Evolutionary conservation across 2,329 filamentous ascomycete genomes (phyloP), one percentile per base, ranked within the genome.

Genomic region (Zymoseptoria pseudotritici): DNA sequence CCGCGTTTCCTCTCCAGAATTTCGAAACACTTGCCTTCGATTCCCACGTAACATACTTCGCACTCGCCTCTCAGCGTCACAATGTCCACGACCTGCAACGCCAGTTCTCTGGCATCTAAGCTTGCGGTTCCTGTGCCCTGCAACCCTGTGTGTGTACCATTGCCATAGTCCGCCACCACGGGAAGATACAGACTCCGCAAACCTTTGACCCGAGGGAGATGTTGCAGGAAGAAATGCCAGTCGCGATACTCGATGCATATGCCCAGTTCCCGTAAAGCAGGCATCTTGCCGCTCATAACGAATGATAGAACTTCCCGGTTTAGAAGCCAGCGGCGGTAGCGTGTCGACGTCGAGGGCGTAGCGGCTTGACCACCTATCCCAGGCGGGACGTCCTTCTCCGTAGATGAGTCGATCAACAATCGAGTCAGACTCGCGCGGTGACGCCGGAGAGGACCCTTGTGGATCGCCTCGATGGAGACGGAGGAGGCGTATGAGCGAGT

Each of bases 181-280:
- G 87, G 83, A 53, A 92, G 82, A 69, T 91, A 87, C 3, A 91
- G 76, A 9, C 86, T 87, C 20, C 86, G 84, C 42, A 94, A 80
- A 58, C 88, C 84, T 0, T 86, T 82, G 56, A 92, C 80, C 56
- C 84, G 82, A 0, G 88, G 88, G 10, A 94, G 81, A 50, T 86
- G 80, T 71, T 90, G 88, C 8, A 94, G 81, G 76, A 94, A 90
- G 63, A 84, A 86, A 73, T 94, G 90, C 89, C 90, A 94, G 68
- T 92, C 87, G 65, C 83, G 85, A 72, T 88, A 90, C 63, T 90
- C 83, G 58, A 94, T 80, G 1, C 85, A 83, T 65, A 90, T 83
- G 9, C 87, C 86, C 24, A 94, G 76, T 73, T 94, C 89, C 58
- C 82, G 82, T 51, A 94, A 75, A 64, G 79, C 84, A 20, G 78